A percentile compares a stretch with the other conserved stretches of the same genome.
phyloP scores from a whole-genome alignment of 805 yeast genomes.

The Metschnikowia shivogae region DNA sequence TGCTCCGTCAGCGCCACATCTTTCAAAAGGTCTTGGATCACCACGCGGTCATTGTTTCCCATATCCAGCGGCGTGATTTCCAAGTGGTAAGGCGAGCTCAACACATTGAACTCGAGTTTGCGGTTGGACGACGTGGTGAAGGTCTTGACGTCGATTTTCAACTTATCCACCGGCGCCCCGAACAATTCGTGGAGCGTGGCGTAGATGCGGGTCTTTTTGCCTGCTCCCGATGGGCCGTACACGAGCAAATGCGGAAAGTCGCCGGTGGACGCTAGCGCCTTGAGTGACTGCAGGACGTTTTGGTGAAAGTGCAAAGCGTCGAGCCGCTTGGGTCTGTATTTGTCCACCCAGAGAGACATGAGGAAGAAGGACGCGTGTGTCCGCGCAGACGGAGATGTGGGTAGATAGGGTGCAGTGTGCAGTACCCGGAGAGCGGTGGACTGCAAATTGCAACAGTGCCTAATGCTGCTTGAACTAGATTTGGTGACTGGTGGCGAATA shows the following conservation, averaged over 20 bases:
- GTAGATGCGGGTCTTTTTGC: conserved; percentile 90
- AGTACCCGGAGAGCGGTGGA: no score
- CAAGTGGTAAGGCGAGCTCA: conserved; percentile 85
- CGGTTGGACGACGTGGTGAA: conserved; percentile 70
- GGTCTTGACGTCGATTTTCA: conserved; percentile 83
- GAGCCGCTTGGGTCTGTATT: conserved; percentile 74
- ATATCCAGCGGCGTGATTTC: conserved; percentile 97
- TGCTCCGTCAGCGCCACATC: conserved; percentile 95
- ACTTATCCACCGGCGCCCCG: conserved; percentile 75
- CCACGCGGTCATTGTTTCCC: conserved; percentile 93
- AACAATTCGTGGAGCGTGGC: conserved; percentile 74
- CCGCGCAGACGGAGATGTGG: no score
- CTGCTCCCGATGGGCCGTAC: conserved; percentile 96
- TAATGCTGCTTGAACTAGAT: no score
- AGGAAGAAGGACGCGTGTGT: no score
- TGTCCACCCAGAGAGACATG: conserved; percentile 97
- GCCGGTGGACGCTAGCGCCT: conserved; percentile 59
- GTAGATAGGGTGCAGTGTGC: no score
- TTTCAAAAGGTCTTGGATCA: conserved; percentile 88
- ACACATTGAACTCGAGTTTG: conserved; percentile 85
- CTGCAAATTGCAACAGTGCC: no score
- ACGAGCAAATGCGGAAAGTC: conserved; percentile 91
- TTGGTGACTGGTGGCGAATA: no score
- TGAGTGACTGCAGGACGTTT: conserved; percentile 58
- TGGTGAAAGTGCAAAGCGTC: conserved; percentile 63